phyloP scores from a whole-genome alignment of 2,329 filamentous ascomycete species.

The Lasiodiplodia theobromae region DNA sequence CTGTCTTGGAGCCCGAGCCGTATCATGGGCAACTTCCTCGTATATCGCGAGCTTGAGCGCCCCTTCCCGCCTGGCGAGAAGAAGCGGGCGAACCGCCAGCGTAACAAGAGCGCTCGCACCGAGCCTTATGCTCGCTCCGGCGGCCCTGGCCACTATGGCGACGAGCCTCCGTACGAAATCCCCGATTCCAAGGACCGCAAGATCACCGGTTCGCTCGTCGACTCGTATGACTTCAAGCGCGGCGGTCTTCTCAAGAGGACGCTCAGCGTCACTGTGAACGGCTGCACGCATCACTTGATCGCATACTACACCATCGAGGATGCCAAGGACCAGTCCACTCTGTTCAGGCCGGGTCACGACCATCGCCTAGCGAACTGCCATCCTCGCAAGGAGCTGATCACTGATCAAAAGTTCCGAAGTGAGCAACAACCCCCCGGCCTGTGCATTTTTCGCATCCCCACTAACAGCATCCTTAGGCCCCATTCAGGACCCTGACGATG shows the following conservation, averaged over 20 bases:
- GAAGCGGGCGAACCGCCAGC: slow-evolving; percentile 73
- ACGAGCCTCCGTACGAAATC: slow-evolving; percentile 37
- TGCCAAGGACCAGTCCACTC: slow-evolving; percentile 53
- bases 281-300: slow-evolving; percentile 82
- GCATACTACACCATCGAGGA: slow-evolving; percentile 88
- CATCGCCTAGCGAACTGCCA: slow-evolving; percentile 25
- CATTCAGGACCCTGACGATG: slow-evolving; percentile 26
- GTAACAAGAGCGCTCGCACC: slow-evolving; percentile 52
- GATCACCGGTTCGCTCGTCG: slow-evolving; percentile 83
- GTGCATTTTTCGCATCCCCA: neutral
- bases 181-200: slow-evolving; percentile 58
- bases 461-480: slow-evolving; percentile 8
- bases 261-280: slow-evolving; percentile 78
- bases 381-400: slow-evolving; percentile 26
- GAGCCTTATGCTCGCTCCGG: slow-evolving; percentile 58
- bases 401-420: slow-evolving; percentile 29
- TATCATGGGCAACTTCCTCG: slow-evolving; percentile 82
- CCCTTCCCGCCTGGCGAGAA: slow-evolving; percentile 84
- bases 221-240: slow-evolving; percentile 86
- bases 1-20: slow-evolving; percentile 89
- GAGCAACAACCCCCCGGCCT: neutral
- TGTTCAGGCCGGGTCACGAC: slow-evolving; percentile 24
- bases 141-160: neutral
- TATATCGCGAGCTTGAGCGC: slow-evolving; percentile 82
- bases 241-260: slow-evolving; percentile 91